Evolutionary conservation across 2,329 filamentous ascomycete species (phyloP), one percentile per base, ranked within the genome.

Genomic region (Bipolaris sorokiniana): DNA sequence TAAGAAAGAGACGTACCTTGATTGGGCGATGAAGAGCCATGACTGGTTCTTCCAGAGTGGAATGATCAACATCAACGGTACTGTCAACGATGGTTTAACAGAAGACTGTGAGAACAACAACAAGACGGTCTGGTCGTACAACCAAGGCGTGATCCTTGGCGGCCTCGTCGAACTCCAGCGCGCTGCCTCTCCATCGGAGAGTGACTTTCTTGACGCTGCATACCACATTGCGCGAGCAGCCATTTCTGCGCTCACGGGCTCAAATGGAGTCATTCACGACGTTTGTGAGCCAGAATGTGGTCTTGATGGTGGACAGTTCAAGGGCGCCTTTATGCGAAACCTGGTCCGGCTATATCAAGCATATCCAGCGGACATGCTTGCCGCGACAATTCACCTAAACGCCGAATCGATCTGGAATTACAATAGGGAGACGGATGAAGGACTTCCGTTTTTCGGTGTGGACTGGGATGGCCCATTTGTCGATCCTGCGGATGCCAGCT

Each of bases 271-370:
- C 18, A 62, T 81, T 1, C 75, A 77, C 52, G 79, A 82, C 38
- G 61, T 66, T 11, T 79, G 77, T 45, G 77, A 76, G 31, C 72
- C 65, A 0, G 57, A 72, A 9, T 80, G 78, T 44, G 77, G 76
- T 20, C 69, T 51, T 10, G 77, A 80, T 45, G 83, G 80, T 1
- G 80, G 84, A 33, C 86, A 90, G 67, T 92, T 91, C 81, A 91
- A 92, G 74, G 89, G 89, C 3, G 80, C 91, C 34, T 90, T 91
- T 61, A 80, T 85, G 15, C 82, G 88, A 18, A 90, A 90, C 67
- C 76, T 92, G 18, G 80, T 81, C 33, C 82, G 84, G 52, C 74
- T 92, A 33, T 79, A 88, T 20, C 67, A 76, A 1, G 82, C 75
- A 2, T 81, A 80, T 1, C 83, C 84, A 0, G 76, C 83, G 36